A percentile compares a stretch with the other conserved stretches of the same genome.
Evolutionary conservation across 2,329 filamentous ascomycete genomes (phyloP).

Genomic region (Elsinoe necatrix): DNA sequence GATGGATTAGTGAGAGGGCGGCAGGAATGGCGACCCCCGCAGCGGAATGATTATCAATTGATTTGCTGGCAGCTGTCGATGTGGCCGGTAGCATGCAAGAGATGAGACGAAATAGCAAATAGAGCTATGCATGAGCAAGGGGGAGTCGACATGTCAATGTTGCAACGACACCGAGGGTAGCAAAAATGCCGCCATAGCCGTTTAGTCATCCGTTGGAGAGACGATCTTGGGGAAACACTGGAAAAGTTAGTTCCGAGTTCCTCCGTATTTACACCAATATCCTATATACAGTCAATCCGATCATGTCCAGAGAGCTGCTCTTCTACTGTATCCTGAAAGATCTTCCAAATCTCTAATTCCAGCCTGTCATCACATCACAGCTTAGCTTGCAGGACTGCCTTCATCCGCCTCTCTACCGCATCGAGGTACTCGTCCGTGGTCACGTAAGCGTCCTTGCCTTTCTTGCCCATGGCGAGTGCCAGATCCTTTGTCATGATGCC

Average conservation of each 20-base stretch:
- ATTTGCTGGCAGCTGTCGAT: not conserved
- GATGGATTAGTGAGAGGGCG: not conserved
- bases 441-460: constrained; percentile 74
- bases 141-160: not conserved
- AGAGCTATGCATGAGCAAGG: not conserved
- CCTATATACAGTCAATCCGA: not conserved
- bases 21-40: not conserved
- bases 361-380: constrained; percentile 39
- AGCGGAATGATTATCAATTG: not conserved
- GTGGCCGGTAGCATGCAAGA: not conserved
- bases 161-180: constrained; percentile 4
- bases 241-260: constrained; percentile 1
- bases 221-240: constrained; percentile 5
- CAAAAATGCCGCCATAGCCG: constrained; percentile 15
- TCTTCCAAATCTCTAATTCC: not conserved
- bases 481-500: constrained; percentile 99
- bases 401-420: constrained; percentile 84
- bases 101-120: not conserved
- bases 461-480: constrained; percentile 88
- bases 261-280: not conserved
- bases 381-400: constrained; percentile 70
- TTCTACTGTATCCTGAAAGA: constrained; percentile 1
- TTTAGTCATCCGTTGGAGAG: constrained; percentile 15
- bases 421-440: constrained; percentile 87
- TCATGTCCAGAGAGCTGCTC: not conserved